These are phyloP conservation scores for Straminergon stramineum DNA, from an alignment of 225 moss, liverwort and hornwort genomes.

Conservation along the genomic window DNA sequence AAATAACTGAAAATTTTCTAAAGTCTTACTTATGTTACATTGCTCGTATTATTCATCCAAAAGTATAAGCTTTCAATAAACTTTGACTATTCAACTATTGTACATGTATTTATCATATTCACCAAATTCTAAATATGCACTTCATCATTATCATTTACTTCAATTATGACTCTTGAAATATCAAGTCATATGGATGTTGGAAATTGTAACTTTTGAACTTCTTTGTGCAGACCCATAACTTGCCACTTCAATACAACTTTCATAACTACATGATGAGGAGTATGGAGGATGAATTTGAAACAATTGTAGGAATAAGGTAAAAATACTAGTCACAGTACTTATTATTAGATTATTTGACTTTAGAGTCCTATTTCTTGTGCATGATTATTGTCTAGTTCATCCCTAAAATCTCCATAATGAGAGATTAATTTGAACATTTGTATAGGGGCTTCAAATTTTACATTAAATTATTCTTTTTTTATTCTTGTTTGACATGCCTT, in stretches of 20 bases:
- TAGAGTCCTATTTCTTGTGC: background rate
- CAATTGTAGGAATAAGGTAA: constrained; percentile 53
- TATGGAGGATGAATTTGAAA: constrained; percentile 51
- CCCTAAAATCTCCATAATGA: background rate
- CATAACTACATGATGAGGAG: constrained; percentile 44
- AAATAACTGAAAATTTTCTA: background rate
- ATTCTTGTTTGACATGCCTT: background rate
- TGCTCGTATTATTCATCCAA: background rate
- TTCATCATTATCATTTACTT: background rate
- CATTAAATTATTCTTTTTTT: fast-evolving
- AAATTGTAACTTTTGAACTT: background rate
- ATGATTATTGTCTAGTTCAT: background rate
- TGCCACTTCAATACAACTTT: constrained; percentile 29
- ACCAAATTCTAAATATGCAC: background rate
- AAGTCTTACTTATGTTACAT: background rate
- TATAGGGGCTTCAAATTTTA: background rate
- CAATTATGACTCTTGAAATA: background rate
- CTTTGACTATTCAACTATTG: background rate
- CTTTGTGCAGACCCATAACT: constrained; percentile 29
- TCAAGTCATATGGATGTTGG: background rate
- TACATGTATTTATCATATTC: background rate
- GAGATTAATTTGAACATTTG: background rate
- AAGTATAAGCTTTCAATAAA: too few relatives aligned
- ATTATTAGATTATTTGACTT: background rate
- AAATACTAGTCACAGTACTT: background rate